Evolutionary conservation across 2,329 filamentous ascomycete genomes (phyloP).

Genomic region (Lecanosticta acicola): DNA sequence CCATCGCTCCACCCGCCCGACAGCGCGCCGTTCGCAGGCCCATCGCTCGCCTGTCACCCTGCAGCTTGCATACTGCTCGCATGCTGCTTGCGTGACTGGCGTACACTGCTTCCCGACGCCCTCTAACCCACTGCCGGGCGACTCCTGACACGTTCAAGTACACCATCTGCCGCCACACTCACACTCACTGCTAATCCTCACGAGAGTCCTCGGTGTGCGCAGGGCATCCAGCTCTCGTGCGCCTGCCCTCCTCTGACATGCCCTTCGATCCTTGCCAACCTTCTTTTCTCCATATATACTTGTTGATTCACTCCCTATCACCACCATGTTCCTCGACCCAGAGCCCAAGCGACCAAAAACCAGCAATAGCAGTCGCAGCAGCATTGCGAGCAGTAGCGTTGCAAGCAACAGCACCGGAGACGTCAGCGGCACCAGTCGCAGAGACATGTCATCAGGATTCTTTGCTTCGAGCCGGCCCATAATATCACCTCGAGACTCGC

Average conservation of each 20-base stretch:
- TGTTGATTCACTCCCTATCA: slow-evolving; percentile 8
- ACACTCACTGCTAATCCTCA: background rate
- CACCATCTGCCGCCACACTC: slow-evolving; percentile 19
- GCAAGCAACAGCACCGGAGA: background rate
- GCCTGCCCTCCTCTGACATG: slow-evolving; percentile 18
- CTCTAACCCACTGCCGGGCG: slow-evolving; percentile 5
- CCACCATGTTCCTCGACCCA: slow-evolving; percentile 31
- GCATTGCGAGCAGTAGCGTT: background rate
- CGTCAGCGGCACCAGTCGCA: background rate
- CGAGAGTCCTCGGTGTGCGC: slow-evolving; percentile 14
- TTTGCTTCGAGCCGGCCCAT: slow-evolving; percentile 18
- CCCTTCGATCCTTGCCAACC: slow-evolving; percentile 14
- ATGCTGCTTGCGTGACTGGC: background rate
- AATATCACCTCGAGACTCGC: slow-evolving; percentile 18
- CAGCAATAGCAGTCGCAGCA: slow-evolving; percentile 1
- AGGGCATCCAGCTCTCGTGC: slow-evolving; percentile 18
- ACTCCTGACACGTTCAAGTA: slow-evolving; percentile 20
- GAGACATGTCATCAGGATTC: slow-evolving; percentile 9
- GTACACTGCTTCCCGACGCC: background rate
- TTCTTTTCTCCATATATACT: slow-evolving; percentile 11
- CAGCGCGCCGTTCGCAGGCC: slow-evolving; percentile 3
- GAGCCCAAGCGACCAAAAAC: slow-evolving; percentile 22
- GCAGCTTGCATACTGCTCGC: slow-evolving; percentile 13
- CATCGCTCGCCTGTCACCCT: slow-evolving; percentile 5
- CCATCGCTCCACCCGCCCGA: background rate